phyloP scores from a whole-genome alignment of 2,329 filamentous ascomycete species.

The Arthrinium puccinioides region DNA sequence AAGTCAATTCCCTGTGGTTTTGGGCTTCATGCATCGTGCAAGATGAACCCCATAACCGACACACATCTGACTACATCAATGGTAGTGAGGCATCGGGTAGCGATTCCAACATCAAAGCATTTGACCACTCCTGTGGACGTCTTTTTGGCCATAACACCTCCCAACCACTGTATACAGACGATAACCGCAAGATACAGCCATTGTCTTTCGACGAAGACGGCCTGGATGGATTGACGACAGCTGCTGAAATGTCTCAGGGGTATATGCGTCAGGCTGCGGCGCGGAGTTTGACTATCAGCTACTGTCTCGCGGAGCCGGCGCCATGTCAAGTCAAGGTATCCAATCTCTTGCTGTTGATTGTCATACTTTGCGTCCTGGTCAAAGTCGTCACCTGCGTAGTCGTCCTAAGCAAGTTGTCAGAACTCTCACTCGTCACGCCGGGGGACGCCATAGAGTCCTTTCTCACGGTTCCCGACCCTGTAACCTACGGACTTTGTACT shows the following conservation, averaged over 20 bases:
- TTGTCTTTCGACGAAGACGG: neutral
- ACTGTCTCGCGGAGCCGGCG: constrained; percentile 12
- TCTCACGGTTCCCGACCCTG: constrained; percentile 6
- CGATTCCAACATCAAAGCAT: too few relatives aligned
- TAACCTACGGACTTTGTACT: constrained; percentile 6
- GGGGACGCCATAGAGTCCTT: constrained; percentile 12
- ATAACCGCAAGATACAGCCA: neutral
- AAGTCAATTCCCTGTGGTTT: constrained; percentile 12
- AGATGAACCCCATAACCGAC: neutral
- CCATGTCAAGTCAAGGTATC: constrained; percentile 13
- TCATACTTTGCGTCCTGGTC: constrained; percentile 27
- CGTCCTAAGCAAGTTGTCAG: neutral
- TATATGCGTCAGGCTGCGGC: neutral
- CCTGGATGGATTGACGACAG: too few relatives aligned
- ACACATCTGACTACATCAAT: neutral
- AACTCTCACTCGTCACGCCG: constrained; percentile 5
- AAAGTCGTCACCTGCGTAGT: constrained; percentile 23
- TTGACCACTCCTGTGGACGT: neutral
- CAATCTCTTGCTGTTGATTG: constrained; percentile 10
- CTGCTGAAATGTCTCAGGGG: neutral
- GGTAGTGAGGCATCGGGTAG: too few relatives aligned
- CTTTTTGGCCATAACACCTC: neutral
- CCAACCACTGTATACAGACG: neutral
- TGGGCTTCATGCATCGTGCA: constrained; percentile 6
- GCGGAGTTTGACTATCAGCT: constrained; percentile 7